A percentile compares a stretch with the other conserved stretches of the same genome.
phyloP scores from a whole-genome alignment of 2,329 filamentous ascomycete genomes.

The Cladophialophora bantiana region DNA sequence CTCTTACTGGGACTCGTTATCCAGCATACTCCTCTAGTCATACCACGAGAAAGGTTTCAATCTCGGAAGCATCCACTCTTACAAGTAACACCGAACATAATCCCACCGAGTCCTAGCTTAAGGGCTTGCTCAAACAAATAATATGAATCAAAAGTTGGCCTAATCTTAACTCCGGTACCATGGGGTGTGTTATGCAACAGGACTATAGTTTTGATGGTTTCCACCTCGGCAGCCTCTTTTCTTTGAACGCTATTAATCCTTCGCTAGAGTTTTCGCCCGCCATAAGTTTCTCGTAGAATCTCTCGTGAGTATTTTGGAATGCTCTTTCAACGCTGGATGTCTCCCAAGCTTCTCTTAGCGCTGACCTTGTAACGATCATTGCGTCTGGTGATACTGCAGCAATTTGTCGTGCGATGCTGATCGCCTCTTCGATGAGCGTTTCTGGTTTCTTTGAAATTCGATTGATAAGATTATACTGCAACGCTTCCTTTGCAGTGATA shows the following conservation, averaged over 20 bases:
- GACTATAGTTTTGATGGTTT: constrained; percentile 55
- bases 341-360: constrained; percentile 75
- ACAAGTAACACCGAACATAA: too few relatives aligned
- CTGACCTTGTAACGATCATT: constrained; percentile 73
- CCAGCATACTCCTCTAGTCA: too few relatives aligned
- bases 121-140: too few relatives aligned
- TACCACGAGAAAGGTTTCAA: too few relatives aligned
- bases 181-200: not conserved
- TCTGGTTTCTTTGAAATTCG: constrained; percentile 12
- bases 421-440: constrained; percentile 38
- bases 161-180: not conserved
- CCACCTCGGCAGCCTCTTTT: constrained; percentile 75
- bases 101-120: too few relatives aligned
- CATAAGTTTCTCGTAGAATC: constrained; percentile 15
- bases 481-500: constrained; percentile 65
- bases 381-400: constrained; percentile 74
- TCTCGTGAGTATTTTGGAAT: constrained; percentile 53
- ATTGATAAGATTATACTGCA: constrained; percentile 70
- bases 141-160: not conserved
- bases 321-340: constrained; percentile 68
- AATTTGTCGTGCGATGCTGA: constrained; percentile 63
- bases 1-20: too few relatives aligned
- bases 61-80: too few relatives aligned
- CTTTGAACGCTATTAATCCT: constrained; percentile 75
- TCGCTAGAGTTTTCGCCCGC: constrained; percentile 71